Percentiles rank a stretch among this genome's conserved stretches.
Evolutionary conservation across 73 alveolate genomes (phyloP).

Genomic region (Stentor coeruleus): DNA sequence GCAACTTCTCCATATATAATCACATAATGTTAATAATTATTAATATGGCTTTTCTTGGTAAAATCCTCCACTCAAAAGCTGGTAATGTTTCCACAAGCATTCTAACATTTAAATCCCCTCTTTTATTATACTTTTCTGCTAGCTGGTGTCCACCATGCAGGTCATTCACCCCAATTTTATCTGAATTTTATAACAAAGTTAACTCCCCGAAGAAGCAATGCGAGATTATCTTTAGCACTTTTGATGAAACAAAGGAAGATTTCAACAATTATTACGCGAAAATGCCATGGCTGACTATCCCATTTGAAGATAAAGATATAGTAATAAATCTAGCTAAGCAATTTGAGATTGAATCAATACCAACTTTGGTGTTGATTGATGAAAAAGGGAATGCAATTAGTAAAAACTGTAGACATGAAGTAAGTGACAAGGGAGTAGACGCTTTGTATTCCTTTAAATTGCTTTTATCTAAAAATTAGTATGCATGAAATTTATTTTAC

Average conservation of each 20-base stretch:
- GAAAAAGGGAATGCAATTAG: background rate
- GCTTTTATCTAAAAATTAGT: too few species aligned
- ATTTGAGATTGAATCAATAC: background rate
- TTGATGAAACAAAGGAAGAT: background rate
- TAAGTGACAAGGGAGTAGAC: slow-evolving; percentile 38
- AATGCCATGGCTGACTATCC: slow-evolving; percentile 16
- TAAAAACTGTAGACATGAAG: slow-evolving; percentile 5
- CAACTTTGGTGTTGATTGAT: background rate
- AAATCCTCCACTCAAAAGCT: background rate
- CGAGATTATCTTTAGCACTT: background rate
- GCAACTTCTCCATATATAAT: too few species aligned
- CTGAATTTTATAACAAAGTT: background rate
- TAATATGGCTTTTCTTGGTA: background rate
- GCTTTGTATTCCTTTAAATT: too few species aligned
- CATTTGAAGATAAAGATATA: background rate
- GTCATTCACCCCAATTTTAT: background rate
- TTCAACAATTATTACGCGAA: background rate
- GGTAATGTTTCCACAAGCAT: background rate
- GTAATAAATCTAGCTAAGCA: background rate
- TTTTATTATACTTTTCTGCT: background rate
- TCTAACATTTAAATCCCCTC: background rate
- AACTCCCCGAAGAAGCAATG: background rate
- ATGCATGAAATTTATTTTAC: too few species aligned
- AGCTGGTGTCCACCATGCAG: slow-evolving; percentile 2
- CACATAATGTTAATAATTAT: too few species aligned